Percentiles rank a stretch among this genome's conserved stretches.
Conservation (phyloP, 305 asterid species). For the Fraxinus floribunda region DNA sequence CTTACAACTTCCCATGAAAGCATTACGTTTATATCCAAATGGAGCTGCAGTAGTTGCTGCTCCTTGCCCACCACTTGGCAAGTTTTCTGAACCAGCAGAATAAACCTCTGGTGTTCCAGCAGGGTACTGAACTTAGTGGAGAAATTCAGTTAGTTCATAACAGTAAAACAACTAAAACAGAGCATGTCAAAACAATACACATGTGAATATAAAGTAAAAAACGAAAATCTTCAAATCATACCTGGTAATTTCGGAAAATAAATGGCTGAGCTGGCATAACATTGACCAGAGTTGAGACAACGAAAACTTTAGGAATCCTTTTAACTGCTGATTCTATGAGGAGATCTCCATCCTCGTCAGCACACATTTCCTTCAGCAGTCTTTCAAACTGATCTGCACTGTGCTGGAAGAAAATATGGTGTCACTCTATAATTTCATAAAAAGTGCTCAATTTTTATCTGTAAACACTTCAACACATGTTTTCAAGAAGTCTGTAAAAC, state of each 20-base stretch:
- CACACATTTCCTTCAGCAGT: conserved; percentile 91
- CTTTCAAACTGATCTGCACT: conserved; percentile 98
- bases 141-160: conserved; percentile 16
- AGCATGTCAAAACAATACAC: background rate
- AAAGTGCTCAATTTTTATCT: conserved; percentile 4
- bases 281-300: conserved; percentile 92
- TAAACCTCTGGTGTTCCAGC: conserved; percentile 92
- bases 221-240: conserved; percentile 20
- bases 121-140: conserved; percentile 70
- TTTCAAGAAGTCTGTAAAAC: conserved; percentile 4
- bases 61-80: conserved; percentile 60
- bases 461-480: conserved; percentile 14
- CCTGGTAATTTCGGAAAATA: conserved; percentile 99
- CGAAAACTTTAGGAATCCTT: conserved; percentile 92
- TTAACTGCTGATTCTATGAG: conserved; percentile 92
- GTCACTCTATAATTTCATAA: conserved; percentile 27
- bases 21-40: conserved; percentile 77
- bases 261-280: conserved; percentile 97
- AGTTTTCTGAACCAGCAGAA: conserved; percentile 63
- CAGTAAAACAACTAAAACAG: conserved; percentile 12
- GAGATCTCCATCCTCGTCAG: conserved; percentile 98
- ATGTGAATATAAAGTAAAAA: conserved; percentile 19
- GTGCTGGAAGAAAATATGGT: conserved; percentile 73
- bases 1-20: conserved; percentile 97
- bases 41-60: conserved; percentile 73